A percentile compares a stretch with the other conserved stretches of the same genome.
Conservation (phyloP, 192 early-diverging fungal species). For the Backusella macrospora region DNA sequence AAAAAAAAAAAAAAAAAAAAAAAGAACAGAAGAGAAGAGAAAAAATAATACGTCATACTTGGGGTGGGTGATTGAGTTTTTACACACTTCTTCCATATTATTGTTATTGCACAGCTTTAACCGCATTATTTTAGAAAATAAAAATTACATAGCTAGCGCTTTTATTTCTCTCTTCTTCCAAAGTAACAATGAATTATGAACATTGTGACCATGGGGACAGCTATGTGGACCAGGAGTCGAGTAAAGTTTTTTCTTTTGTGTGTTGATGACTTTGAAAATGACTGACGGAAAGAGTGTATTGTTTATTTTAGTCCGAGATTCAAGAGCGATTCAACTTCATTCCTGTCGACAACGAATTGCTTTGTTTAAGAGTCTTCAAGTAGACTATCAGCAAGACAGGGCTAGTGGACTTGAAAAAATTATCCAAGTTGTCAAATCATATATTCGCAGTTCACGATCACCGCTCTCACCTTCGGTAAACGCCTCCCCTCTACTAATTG, state of each 20-base stretch:
- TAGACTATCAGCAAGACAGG: slow-evolving; percentile 25
- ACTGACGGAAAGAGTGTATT: not conserved
- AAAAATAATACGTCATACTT: no score
- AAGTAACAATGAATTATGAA: slow-evolving; percentile 13
- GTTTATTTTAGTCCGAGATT: slow-evolving; percentile 25
- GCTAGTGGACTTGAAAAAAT: slow-evolving; percentile 34
- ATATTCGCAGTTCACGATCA: slow-evolving; percentile 31
- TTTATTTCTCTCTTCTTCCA: not conserved
- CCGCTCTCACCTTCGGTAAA: slow-evolving; percentile 26
- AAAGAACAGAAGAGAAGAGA: no score
- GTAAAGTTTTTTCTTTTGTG: not conserved
- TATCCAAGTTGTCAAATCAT: slow-evolving; percentile 45
- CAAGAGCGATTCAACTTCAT: slow-evolving; percentile 35
- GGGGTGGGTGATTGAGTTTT: no score
- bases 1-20: no score
- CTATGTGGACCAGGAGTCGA: not conserved
- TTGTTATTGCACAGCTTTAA: no score
- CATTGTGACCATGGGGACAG: slow-evolving; percentile 1
- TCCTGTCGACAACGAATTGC: slow-evolving; percentile 40
- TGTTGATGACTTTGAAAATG: not conserved
- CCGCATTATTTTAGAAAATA: not conserved
- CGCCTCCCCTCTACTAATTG: not conserved
- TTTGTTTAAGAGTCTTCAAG: slow-evolving; percentile 41
- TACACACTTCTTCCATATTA: no score
- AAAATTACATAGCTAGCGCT: not conserved